Conservation (phyloP, 176 grass and related monocot species). For the Carex pumila region DNA sequence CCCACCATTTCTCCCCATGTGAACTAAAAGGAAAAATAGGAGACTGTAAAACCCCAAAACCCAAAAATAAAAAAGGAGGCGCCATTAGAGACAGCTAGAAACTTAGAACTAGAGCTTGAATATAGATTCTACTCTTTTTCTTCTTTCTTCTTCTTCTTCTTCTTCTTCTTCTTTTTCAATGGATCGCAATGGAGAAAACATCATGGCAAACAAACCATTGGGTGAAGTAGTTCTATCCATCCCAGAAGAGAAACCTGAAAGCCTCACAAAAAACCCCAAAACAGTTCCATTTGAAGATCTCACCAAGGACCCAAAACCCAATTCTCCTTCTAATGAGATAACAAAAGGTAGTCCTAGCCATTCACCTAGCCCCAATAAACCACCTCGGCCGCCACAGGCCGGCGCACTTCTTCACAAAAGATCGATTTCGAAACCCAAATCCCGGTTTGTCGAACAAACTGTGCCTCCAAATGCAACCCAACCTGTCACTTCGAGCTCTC, state of each 20-base stretch:
- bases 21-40: neutral
- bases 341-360: neutral
- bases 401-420: conserved; percentile 41
- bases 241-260: neutral
- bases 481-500: neutral
- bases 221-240: conserved; percentile 18
- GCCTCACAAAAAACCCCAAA: neutral
- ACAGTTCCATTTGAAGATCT: neutral
- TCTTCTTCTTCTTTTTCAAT: neutral
- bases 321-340: conserved; percentile 12
- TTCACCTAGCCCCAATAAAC: conserved; percentile 17
- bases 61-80: neutral
- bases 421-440: conserved; percentile 66
- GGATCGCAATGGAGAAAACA: neutral
- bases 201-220: neutral
- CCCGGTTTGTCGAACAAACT: conserved; percentile 51
- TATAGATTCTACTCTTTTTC: neutral
- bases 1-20: neutral
- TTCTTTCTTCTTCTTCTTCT: no score
- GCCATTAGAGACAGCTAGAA: neutral
- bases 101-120: neutral
- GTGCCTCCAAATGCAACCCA: neutral
- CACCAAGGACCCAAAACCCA: neutral
- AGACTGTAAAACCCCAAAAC: neutral
- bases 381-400: conserved; percentile 17